These are phyloP conservation scores for Intubia oerlemansii DNA, from an alignment of 2,329 filamentous ascomycete species.

Conservation along the genomic window DNA sequence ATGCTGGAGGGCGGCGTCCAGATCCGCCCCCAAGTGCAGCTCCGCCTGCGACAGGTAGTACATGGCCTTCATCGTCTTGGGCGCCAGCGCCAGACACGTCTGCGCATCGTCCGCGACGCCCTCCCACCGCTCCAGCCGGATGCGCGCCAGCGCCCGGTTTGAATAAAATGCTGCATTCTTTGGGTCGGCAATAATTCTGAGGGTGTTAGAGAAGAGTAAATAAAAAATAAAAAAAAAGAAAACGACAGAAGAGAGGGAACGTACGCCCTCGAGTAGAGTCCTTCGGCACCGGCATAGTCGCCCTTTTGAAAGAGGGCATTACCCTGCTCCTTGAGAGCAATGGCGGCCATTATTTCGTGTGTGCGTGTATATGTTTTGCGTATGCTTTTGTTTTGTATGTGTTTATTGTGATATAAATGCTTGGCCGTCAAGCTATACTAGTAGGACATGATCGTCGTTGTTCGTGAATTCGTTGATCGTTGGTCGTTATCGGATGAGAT, in stretches of 20 bases:
- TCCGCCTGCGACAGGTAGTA: conserved; percentile 74
- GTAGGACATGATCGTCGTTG: not conserved
- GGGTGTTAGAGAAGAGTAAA: not conserved
- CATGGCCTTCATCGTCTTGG: conserved; percentile 55
- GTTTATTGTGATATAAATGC: no score
- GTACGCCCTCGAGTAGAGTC: conserved; percentile 50
- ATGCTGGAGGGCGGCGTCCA: conserved; percentile 46
- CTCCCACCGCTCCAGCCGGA: conserved; percentile 54
- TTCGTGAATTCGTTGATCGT: not conserved
- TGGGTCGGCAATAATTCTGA: conserved; percentile 56
- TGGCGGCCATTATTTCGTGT: conserved; percentile 9
- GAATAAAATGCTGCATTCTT: conserved; percentile 65
- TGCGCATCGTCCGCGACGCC: conserved; percentile 59
- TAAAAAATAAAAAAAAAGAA: not conserved
- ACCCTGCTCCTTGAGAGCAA: conserved; percentile 32
- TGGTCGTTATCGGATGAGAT: no score
- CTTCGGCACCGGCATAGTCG: conserved; percentile 45
- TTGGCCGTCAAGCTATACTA: not conserved
- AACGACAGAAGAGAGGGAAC: conserved; percentile 9
- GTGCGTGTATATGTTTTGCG: not conserved
- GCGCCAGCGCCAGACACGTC: conserved; percentile 46
- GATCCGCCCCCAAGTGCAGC: conserved; percentile 44
- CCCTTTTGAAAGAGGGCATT: conserved; percentile 43
- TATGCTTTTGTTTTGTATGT: not conserved
- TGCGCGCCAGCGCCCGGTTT: conserved; percentile 67